Base-by-base conservation (phyloP, 345 rosid genomes). In the Lepidium didymum region DNA sequence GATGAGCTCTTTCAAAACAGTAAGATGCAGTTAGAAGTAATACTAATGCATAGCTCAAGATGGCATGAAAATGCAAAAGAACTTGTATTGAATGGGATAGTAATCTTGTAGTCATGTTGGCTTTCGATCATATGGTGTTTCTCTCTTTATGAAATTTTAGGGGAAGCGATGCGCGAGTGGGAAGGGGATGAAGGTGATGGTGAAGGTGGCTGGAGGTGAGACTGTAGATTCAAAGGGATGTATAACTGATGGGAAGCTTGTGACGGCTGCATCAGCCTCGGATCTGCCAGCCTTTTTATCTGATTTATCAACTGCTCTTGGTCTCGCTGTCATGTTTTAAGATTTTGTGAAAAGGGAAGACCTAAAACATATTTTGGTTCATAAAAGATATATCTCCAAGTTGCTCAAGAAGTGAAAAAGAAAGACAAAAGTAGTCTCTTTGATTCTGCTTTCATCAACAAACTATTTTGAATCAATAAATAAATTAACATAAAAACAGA, bases 201-300 rank as follows among this genome's bases (percentile, higher is more conserved):
- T 81, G 54, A 78, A 74, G 77, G 73, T 83, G 41, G 79, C 53
- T 34, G 84, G 83, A 10, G 87, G 87, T 21, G 81, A 81, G 36
- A 50, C 64, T 29, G 77, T 47, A 27, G 80, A 78, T 59, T 43
- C 57, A 10, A 14, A 64, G 51, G 87, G 78, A 25, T 76, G 82
- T 3, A 73, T 76, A 49, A 68, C 70, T 16, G 73, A 83, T 19
- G 86, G 84, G 18, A 83, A 74, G 52, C 72, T 78, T 10, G 75
- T 83, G 49, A 78, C 86, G 41, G 87, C 84, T 15, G 74, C 76
- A 35, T 81, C 82, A 56, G 77, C 67, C 78, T 53, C 61, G 27
- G 76, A 77, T 13, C 68, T 83, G 42, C 78, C 87, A 13, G 64
- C 74, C 21, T 83, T 80, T 63, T 21, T 83, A 47, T 74, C 65